Evolutionary conservation across 768 basidiomycete genomes (phyloP).

Genomic region (Tricholoma saponaceum): DNA sequence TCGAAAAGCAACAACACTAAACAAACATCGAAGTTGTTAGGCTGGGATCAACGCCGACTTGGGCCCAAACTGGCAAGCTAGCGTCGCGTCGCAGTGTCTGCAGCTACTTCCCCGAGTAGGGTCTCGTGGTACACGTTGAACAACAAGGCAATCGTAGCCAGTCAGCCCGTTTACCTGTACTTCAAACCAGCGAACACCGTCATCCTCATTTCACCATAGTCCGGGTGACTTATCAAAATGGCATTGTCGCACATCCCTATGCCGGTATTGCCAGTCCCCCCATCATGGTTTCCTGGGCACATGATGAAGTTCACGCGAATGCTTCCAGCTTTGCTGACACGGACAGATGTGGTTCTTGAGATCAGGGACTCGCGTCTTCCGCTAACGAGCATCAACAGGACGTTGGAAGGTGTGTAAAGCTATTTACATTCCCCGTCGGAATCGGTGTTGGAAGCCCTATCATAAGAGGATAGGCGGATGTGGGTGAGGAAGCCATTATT

Average conservation of each 20-base stretch:
- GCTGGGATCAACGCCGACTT: too few species aligned
- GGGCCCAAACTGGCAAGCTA: not conserved
- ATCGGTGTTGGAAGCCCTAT: slow-evolving; percentile 4
- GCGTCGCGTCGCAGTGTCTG: not conserved
- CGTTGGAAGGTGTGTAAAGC: slow-evolving; percentile 68
- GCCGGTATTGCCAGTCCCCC: slow-evolving; percentile 57
- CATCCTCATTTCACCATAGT: not conserved
- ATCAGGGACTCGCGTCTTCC: slow-evolving; percentile 91
- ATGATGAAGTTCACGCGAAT: slow-evolving; percentile 85
- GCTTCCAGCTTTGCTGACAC: slow-evolving; percentile 71
- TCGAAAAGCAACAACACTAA: not conserved
- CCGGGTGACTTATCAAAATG: slow-evolving; percentile 18
- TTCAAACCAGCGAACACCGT: not conserved
- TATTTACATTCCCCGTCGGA: slow-evolving; percentile 25
- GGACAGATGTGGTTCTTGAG: slow-evolving; percentile 91
- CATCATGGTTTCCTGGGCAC: slow-evolving; percentile 96
- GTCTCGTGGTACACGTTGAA: not conserved
- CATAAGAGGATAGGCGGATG: slow-evolving; percentile 1
- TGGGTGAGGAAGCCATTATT: not conserved
- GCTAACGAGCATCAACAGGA: slow-evolving; percentile 88
- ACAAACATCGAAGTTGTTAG: too few species aligned
- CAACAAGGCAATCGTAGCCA: not conserved
- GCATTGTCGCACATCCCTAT: slow-evolving; percentile 32
- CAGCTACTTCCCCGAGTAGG: not conserved
- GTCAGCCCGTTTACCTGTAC: not conserved